These are phyloP conservation scores for Apophysomyces variabilis DNA, from an alignment of 371 early-diverging fungal species.

Conservation along the genomic window DNA sequence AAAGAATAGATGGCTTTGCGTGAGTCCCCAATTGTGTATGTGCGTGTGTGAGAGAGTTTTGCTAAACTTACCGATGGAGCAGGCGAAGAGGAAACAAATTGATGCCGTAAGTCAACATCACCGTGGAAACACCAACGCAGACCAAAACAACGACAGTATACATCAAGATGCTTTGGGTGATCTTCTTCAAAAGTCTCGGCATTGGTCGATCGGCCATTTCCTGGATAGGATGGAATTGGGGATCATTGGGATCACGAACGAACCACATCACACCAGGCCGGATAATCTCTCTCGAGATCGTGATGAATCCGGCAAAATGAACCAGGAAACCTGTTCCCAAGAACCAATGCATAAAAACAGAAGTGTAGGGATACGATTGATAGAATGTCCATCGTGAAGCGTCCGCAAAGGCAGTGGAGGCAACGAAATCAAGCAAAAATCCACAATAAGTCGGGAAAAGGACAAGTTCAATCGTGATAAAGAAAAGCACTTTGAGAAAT, in stretches of 20 bases:
- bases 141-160: constrained; percentile 72
- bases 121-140: constrained; percentile 62
- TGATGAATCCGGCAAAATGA: constrained; percentile 78
- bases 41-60: constrained; percentile 17
- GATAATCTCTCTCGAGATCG: constrained; percentile 72
- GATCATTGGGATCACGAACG: constrained; percentile 90
- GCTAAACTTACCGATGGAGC: constrained; percentile 33
- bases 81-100: constrained; percentile 18
- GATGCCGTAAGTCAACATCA: constrained; percentile 26
- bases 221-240: constrained; percentile 83
- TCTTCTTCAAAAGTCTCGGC: constrained; percentile 67
- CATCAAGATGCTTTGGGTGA: constrained; percentile 71
- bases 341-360: constrained; percentile 83
- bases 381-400: constrained; percentile 57
- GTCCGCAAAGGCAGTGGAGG: constrained; percentile 72
- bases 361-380: constrained; percentile 65
- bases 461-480: constrained; percentile 79
- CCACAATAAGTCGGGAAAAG: constrained; percentile 86
- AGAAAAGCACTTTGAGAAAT: constrained; percentile 66
- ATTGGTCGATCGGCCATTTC: constrained; percentile 81
- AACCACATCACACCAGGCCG: constrained; percentile 94
- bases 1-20: background rate
- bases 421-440: constrained; percentile 73
- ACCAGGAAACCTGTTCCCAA: constrained; percentile 88
- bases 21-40: background rate